phyloP scores from a whole-genome alignment of 352 stramenopile genomes.

The Globisporangium polare region DNA sequence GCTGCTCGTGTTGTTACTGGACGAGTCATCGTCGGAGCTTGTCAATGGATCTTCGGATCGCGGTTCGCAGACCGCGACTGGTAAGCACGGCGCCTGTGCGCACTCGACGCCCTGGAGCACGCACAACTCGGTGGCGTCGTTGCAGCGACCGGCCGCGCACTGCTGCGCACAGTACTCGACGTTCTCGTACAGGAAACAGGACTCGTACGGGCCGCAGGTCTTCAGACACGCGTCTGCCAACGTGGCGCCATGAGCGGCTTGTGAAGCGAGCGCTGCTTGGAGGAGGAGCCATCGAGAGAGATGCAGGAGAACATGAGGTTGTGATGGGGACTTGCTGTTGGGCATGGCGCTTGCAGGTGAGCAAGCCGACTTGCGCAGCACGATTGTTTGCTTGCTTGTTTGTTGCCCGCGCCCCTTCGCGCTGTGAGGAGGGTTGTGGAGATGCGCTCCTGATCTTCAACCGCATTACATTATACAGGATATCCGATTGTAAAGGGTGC shows the following conservation, averaged over 20 bases:
- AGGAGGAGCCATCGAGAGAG: background rate
- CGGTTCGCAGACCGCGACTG: slow-evolving; percentile 39
- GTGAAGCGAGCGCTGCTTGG: background rate
- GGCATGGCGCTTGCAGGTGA: no score
- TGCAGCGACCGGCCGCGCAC: slow-evolving; percentile 39
- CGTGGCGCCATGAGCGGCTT: background rate
- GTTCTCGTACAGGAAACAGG: slow-evolving; percentile 41
- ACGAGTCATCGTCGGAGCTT: background rate
- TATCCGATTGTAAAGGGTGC: background rate
- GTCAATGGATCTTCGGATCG: slow-evolving; percentile 3
- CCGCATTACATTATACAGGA: background rate
- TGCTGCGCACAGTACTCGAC: slow-evolving; percentile 39
- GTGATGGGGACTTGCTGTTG: background rate
- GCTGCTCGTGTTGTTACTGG: background rate
- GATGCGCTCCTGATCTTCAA: background rate
- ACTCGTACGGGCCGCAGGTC: slow-evolving; percentile 32
- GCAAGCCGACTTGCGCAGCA: no score
- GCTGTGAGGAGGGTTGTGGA: background rate
- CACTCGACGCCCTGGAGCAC: slow-evolving; percentile 38
- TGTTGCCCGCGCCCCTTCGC: background rate
- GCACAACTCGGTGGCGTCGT: slow-evolving; percentile 29
- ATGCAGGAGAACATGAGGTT: background rate
- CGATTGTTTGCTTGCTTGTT: no score
- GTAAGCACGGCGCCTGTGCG: slow-evolving; percentile 34
- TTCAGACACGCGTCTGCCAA: slow-evolving; percentile 8